Evolutionary conservation across 1,284 basidiomycete species (phyloP).

Genomic region (Amylostereum chailletii): DNA sequence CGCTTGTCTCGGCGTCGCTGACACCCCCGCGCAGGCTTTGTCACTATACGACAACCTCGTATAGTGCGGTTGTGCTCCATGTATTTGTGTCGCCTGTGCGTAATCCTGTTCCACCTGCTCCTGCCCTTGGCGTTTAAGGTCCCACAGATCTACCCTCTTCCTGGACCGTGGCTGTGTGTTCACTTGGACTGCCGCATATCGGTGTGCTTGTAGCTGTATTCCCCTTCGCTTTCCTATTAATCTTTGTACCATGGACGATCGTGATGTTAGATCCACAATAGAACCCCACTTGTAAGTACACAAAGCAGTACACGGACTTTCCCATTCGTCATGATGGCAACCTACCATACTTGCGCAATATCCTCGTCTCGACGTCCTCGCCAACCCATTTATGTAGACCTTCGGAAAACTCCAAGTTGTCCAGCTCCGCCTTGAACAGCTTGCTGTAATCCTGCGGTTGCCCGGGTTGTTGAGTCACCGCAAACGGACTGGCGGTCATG

Average conservation of each 20-base stretch:
- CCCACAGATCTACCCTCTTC: too few relatives aligned
- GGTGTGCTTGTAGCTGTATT: slow-evolving; percentile 2
- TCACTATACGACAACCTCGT: slow-evolving; percentile 76
- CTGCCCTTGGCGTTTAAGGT: background rate
- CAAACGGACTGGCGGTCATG: slow-evolving; percentile 67
- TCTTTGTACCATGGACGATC: too few relatives aligned
- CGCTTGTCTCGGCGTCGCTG: slow-evolving; percentile 7
- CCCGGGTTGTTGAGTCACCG: slow-evolving; percentile 35
- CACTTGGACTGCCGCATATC: background rate
- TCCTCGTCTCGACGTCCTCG: slow-evolving; percentile 69
- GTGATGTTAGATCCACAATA: too few relatives aligned
- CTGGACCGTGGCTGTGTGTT: background rate
- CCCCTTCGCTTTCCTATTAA: background rate
- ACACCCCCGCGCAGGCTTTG: slow-evolving; percentile 42
- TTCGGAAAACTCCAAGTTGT: slow-evolving; percentile 89
- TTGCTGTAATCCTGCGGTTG: slow-evolving; percentile 82
- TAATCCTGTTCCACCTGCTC: background rate
- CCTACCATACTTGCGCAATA: slow-evolving; percentile 71
- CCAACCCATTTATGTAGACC: slow-evolving; percentile 79
- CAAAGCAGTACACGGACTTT: too few relatives aligned
- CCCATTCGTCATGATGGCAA: slow-evolving; percentile 8
- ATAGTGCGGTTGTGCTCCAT: slow-evolving; percentile 20
- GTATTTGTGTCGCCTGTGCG: background rate
- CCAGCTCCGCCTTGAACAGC: slow-evolving; percentile 85
- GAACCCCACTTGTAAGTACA: too few relatives aligned